Evolutionary conservation across 176 grass and related monocot genomes (phyloP), one percentile per base, ranked within the genome.

Genomic region (Cenchrus purpureus): DNA sequence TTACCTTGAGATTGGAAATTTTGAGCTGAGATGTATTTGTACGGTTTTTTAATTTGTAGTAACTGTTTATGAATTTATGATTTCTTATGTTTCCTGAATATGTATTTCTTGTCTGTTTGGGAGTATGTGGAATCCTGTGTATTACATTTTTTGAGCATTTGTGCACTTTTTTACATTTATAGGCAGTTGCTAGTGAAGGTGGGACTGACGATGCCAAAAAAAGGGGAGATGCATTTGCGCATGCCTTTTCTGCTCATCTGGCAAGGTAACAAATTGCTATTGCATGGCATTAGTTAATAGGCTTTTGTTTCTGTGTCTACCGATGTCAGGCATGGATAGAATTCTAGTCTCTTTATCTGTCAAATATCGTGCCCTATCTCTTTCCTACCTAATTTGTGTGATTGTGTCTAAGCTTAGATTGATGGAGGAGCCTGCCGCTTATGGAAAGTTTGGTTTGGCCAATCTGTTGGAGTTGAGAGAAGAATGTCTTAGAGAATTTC

Each of bases 151-250:
- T 73, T 25, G 46, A 45, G 75, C 76, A 74, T 44, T 59, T 73
- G 22, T 69, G n/a, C 20, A 49, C 69, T 19, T 34, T 79, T 32
- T 80, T 40, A 40, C 80, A 54, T 73, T 62, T 88, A 20, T 77
- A 98, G 97, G 97, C 97, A 13, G 97, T 98, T 89, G 97, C 97
- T 71, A 98, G 91, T 86, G 97, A 98, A 98, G 97, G 97, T 83
- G 97, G 97, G 73, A 98, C 91, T 29, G 93, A 96, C 76, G 97
- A 98, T 73, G 93, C 97, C 40, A 96, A 95, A 92, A 93, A 88
- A 82, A 89, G 93, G 61, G 97, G 97, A 73, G 97, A 98, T 88
- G 97, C 93, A 45, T 98, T 98, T 89, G 97, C 91, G 8, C 93
- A 87, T 87, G 97, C 97, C 32, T 98, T 98, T 88, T 98, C 97